Evolutionary conservation across 495 filamentous ascomycete species (phyloP).

Genomic region (Xeromyces bisporus): DNA sequence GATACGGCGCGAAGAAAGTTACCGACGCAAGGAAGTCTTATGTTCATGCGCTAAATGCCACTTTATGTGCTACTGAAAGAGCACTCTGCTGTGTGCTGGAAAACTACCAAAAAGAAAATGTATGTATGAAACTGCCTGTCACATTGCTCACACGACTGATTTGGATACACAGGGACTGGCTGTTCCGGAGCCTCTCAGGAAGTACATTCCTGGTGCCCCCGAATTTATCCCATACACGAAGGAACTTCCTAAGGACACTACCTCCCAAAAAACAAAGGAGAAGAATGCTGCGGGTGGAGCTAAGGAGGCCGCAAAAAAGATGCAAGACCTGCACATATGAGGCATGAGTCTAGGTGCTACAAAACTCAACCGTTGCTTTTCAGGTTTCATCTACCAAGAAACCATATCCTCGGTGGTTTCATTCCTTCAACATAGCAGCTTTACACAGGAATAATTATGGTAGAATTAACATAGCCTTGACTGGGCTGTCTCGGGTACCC

Average conservation of each 20-base stretch:
- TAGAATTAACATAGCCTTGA: no score
- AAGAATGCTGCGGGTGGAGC: slow-evolving; percentile 16
- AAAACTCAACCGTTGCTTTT: no score
- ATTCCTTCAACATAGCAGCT: no score
- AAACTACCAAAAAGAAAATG: slow-evolving; percentile 86
- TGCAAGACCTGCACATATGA: slow-evolving; percentile 24
- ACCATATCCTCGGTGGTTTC: no score
- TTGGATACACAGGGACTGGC: slow-evolving; percentile 46
- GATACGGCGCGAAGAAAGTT: slow-evolving; percentile 62
- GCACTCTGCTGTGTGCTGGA: slow-evolving; percentile 90
- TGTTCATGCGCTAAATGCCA: slow-evolving; percentile 84
- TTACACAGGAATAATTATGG: no score
- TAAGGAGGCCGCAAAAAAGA: slow-evolving; percentile 20
- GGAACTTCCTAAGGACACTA: slow-evolving; percentile 60
- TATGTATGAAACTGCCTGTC: slow-evolving; percentile 17
- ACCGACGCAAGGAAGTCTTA: slow-evolving; percentile 78
- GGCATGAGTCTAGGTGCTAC: no score
- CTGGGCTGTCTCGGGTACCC: no score
- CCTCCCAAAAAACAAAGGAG: slow-evolving; percentile 38
- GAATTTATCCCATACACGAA: slow-evolving; percentile 80
- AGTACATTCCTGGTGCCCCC: slow-evolving; percentile 79
- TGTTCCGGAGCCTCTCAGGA: slow-evolving; percentile 73
- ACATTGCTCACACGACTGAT: slow-evolving; percentile 2
- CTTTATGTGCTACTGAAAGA: slow-evolving; percentile 81
- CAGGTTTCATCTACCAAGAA: no score